Evolutionary conservation across 2,329 filamentous ascomycete species (phyloP).

Genomic region (Exophiala viscosa): DNA sequence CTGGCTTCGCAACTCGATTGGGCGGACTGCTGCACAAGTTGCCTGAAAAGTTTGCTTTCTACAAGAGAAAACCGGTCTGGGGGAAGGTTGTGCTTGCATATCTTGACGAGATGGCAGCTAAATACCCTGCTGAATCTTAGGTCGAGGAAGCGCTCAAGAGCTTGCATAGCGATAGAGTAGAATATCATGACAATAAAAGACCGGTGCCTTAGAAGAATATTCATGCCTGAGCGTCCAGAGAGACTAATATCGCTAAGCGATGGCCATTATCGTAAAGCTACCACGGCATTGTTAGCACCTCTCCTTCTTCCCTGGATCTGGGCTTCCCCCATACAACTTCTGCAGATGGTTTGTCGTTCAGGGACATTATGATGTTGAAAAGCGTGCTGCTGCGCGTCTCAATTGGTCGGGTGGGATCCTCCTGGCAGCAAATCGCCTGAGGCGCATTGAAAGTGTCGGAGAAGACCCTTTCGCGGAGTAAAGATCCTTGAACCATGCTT

Average conservation of each 20-base stretch:
- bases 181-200: background rate
- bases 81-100: background rate
- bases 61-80: conserved; percentile 1
- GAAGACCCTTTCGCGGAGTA: conserved; percentile 35
- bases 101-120: background rate
- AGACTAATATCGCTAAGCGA: too few species aligned
- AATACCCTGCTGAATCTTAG: background rate
- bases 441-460: conserved; percentile 37
- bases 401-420: conserved; percentile 30
- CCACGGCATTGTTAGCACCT: conserved; percentile 32
- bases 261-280: background rate
- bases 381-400: conserved; percentile 34
- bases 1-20: background rate
- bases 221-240: too few species aligned
- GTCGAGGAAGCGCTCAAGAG: too few species aligned
- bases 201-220: too few species aligned
- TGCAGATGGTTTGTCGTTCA: conserved; percentile 32
- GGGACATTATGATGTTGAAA: conserved; percentile 38
- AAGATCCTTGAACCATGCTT: background rate
- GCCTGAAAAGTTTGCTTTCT: conserved; percentile 1
- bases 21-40: background rate
- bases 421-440: conserved; percentile 36
- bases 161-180: background rate
- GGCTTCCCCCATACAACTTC: conserved; percentile 36
- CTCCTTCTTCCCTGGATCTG: conserved; percentile 30